Evolutionary conservation across 2,329 filamentous ascomycete genomes (phyloP).

Genomic region (Xylaria sp.): DNA sequence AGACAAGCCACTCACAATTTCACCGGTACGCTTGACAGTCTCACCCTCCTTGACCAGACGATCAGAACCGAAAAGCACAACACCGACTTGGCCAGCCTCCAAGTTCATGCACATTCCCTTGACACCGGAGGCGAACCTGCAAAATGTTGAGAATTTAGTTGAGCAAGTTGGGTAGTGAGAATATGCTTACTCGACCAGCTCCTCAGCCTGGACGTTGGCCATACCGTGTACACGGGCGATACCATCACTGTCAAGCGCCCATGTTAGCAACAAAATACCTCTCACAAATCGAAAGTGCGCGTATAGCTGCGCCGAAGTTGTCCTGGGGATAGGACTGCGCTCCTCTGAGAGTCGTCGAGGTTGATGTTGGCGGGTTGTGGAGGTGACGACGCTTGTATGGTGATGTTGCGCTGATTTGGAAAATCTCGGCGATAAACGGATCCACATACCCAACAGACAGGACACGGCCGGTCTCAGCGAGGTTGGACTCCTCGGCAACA

Average conservation of each 20-base stretch:
- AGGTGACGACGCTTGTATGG: conserved; percentile 29
- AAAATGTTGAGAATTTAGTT: conserved; percentile 37
- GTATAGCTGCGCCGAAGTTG: conserved; percentile 1
- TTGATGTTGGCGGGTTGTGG: conserved; percentile 28
- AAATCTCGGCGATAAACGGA: conserved; percentile 45
- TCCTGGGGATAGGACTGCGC: conserved; percentile 1
- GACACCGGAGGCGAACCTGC: conserved; percentile 97
- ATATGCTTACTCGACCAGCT: conserved; percentile 94
- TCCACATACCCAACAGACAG: conserved; percentile 95
- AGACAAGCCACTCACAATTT: conserved; percentile 81
- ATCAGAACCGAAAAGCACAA: conserved; percentile 99
- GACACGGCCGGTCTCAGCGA: conserved; percentile 98
- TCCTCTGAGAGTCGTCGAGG: conserved; percentile 16
- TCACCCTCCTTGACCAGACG: conserved; percentile 99
- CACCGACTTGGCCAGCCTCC: conserved; percentile 99
- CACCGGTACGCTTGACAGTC: conserved; percentile 98
- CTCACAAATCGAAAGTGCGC: conserved; percentile 30
- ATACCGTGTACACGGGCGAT: conserved; percentile 99
- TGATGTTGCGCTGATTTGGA: conserved; percentile 36
- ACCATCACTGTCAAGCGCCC: conserved; percentile 83
- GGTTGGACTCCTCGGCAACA: conserved; percentile 94
- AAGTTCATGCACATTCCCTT: conserved; percentile 99
- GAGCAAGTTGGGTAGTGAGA: conserved; percentile 31
- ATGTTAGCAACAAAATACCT: conserved; percentile 43
- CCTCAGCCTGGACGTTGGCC: conserved; percentile 99